Evolutionary conservation across 1,284 basidiomycete genomes (phyloP).

Genomic region (Abortiporus biennis): DNA sequence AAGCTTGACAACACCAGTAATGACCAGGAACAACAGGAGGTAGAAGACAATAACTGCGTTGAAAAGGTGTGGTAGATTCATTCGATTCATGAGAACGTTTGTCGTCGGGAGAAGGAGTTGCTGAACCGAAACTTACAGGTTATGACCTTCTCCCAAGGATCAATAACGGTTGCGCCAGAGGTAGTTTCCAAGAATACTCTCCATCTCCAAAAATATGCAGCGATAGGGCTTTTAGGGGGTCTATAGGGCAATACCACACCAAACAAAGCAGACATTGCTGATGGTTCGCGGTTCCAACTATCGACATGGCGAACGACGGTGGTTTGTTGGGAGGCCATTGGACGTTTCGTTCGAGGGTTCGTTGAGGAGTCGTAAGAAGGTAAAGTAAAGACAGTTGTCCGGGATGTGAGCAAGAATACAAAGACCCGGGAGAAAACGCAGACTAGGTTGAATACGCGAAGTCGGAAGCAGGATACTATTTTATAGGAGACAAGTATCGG

Average conservation of each 20-base stretch:
- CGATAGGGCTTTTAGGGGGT: constrained; percentile 30
- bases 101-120: neutral
- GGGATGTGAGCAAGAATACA: too few species aligned
- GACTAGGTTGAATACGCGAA: too few species aligned
- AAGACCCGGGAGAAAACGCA: too few species aligned
- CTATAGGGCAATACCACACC: constrained; percentile 24
- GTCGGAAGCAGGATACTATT: too few species aligned
- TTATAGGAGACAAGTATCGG: too few species aligned
- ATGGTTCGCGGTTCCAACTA: constrained; percentile 20
- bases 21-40: constrained; percentile 24
- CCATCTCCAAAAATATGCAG: constrained; percentile 37
- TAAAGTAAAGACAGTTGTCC: constrained; percentile 10
- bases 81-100: neutral
- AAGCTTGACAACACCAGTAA: constrained; percentile 27
- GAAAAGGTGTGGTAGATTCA: neutral
- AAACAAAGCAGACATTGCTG: constrained; percentile 17
- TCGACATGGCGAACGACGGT: too few species aligned
- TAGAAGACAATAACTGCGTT: constrained; percentile 26
- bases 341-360: constrained; percentile 10
- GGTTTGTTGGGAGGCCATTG: constrained; percentile 7
- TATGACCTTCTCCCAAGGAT: constrained; percentile 56
- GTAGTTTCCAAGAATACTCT: constrained; percentile 47
- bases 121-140: constrained; percentile 28
- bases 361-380: constrained; percentile 7
- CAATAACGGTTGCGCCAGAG: constrained; percentile 45